A percentile compares a stretch with the other conserved stretches of the same genome.
Evolutionary conservation across 2,329 filamentous ascomycete genomes (phyloP).

Genomic region (Microdochium paspali): DNA sequence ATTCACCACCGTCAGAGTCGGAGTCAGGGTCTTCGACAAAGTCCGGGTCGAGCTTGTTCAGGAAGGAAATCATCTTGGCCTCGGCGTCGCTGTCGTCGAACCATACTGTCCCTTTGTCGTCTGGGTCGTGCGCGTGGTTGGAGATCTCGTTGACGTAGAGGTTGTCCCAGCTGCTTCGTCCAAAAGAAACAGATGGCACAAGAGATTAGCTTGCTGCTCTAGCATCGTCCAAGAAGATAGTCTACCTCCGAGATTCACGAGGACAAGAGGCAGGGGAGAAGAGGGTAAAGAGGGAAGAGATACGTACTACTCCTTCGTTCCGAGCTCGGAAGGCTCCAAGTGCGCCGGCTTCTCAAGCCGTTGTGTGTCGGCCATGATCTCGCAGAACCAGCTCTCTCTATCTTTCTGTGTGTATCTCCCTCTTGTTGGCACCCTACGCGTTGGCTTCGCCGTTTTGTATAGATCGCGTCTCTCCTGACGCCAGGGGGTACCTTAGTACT

Average conservation of each 20-base stretch:
- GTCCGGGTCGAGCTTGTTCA: slow-evolving; percentile 31
- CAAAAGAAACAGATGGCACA: too few species aligned
- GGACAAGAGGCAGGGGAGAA: background rate
- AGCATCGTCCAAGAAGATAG: too few species aligned
- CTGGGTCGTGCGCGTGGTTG: slow-evolving; percentile 63
- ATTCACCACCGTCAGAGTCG: slow-evolving; percentile 10
- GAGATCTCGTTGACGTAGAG: slow-evolving; percentile 63
- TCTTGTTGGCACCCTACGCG: too few species aligned
- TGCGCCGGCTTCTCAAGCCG: slow-evolving; percentile 39
- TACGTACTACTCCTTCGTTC: slow-evolving; percentile 82
- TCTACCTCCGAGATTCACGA: background rate
- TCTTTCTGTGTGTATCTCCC: too few species aligned
- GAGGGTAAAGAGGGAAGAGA: slow-evolving; percentile 1
- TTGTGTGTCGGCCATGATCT: slow-evolving; percentile 11
- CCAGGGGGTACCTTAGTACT: too few species aligned
- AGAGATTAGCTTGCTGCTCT: too few species aligned
- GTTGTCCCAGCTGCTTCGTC: slow-evolving; percentile 62
- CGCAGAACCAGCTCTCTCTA: too few species aligned
- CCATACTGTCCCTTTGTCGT: slow-evolving; percentile 86
- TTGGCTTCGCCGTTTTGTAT: too few species aligned
- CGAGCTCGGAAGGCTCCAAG: slow-evolving; percentile 69
- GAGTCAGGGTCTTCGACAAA: slow-evolving; percentile 9
- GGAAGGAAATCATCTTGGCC: slow-evolving; percentile 63
- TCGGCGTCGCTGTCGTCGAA: slow-evolving; percentile 91
- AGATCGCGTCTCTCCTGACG: too few species aligned